Base-by-base conservation (phyloP, 1,284 basidiomycete genomes). In the Chondrostereum purpureum region DNA sequence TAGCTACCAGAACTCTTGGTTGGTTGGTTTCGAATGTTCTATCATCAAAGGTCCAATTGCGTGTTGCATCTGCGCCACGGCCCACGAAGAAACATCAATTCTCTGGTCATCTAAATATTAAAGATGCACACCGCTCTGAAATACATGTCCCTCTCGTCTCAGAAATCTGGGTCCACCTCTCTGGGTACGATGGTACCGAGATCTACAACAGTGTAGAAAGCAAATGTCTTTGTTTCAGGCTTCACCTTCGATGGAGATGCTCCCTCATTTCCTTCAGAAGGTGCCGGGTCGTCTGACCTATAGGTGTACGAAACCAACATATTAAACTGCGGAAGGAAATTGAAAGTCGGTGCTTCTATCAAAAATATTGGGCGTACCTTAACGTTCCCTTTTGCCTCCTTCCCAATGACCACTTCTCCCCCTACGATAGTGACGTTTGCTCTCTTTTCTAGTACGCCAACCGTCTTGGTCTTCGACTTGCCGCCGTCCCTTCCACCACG, bases 241-340 rank as follows among this genome's bases (percentile, higher is more conserved):
- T 63, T 62, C 49, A 75, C 73, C 34, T 63, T 63, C 35, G 64
- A 69, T 4, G 75, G 76, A 13, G 72, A 67, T 12, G 74, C 77
- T 14, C 67, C 71, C 22, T 75, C 76, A 53, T 75, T 64, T 31
- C 65, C 73, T 43, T 82, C 80, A 5, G 80, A 78, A 4, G 77
- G 73, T 3, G 77, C 69, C 1, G 82, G 73, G 48, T 94, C 92
- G 57, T 95, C 92, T 0, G 88, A 87, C 24, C 87, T 79, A 62
- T 97, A 96, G 0, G 91, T 94, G 61, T 92, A 96, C 4, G 89
- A 83, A 1, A 96, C 83, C 48, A 92, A 75, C 78, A 95, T 85
- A 57, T 93, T 92, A 61, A 93, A 92, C 92, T 95, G 58, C 10
- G 12, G 36, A 33, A 46, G 49, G 48, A 6, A 8, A 37, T 10